phyloP scores from a whole-genome alignment of 306 rosid genomes.

The Acmispon strigosus region DNA sequence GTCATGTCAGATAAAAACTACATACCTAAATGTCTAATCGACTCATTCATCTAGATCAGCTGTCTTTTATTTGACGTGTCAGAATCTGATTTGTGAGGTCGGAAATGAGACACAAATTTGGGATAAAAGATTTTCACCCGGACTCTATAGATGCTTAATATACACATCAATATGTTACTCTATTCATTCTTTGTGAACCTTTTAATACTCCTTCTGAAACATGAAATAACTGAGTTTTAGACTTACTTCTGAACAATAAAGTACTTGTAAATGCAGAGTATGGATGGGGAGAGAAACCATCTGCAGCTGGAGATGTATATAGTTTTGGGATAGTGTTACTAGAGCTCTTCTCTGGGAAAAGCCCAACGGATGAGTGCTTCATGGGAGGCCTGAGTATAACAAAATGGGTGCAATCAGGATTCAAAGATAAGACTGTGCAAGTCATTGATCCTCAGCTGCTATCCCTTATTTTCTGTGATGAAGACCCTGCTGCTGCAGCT shows the following conservation, averaged over 20 bases:
- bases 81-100: too few species aligned
- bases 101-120: too few species aligned
- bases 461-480: constrained; percentile 2
- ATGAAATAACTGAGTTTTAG: too few species aligned
- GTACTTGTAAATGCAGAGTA: constrained; percentile 41
- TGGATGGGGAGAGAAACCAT: constrained; percentile 54
- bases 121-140: too few species aligned
- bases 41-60: too few species aligned
- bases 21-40: too few species aligned
- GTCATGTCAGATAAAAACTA: too few species aligned
- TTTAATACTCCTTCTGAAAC: too few species aligned
- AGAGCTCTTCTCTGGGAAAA: constrained; percentile 51
- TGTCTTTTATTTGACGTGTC: too few species aligned
- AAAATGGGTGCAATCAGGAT: constrained; percentile 48
- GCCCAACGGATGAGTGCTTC: constrained; percentile 55
- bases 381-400: constrained; percentile 36
- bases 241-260: background rate
- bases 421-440: constrained; percentile 25
- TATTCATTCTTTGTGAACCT: too few species aligned
- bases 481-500: background rate
- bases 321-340: constrained; percentile 65
- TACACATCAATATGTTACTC: background rate
- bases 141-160: background rate
- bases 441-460: constrained; percentile 42
- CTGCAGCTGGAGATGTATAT: constrained; percentile 67